phyloP scores from a whole-genome alignment of 768 basidiomycete genomes.

The Tremella fuciformis region DNA sequence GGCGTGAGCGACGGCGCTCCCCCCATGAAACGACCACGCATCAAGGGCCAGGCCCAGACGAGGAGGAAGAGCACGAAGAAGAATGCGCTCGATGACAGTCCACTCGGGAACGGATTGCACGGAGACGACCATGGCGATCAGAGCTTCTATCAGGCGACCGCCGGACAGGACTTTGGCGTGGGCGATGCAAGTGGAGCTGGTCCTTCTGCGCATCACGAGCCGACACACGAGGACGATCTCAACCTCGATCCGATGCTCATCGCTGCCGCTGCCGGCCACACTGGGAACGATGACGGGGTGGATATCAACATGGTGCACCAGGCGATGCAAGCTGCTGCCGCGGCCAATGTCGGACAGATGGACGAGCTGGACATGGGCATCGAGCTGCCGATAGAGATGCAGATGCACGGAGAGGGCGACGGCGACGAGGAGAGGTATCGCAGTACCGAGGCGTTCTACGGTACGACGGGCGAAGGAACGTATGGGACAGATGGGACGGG shows the following conservation, averaged over 20 bases:
- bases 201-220: neutral
- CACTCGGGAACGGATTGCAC: slow-evolving; percentile 5
- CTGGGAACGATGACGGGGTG: slow-evolving; percentile 9
- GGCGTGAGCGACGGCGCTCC: slow-evolving; percentile 32
- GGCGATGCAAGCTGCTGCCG: slow-evolving; percentile 40
- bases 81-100: slow-evolving; percentile 11
- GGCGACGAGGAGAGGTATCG: slow-evolving; percentile 19
- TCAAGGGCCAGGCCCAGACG: slow-evolving; percentile 14
- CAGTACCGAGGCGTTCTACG: slow-evolving; percentile 1
- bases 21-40: slow-evolving; percentile 15
- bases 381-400: slow-evolving; percentile 45
- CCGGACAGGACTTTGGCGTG: neutral
- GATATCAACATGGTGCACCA: slow-evolving; percentile 45
- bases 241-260: slow-evolving; percentile 14
- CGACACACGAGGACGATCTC: slow-evolving; percentile 6
- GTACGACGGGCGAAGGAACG: neutral
- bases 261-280: neutral
- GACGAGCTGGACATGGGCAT: slow-evolving; percentile 48
- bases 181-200: slow-evolving; percentile 4
- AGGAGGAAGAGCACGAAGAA: slow-evolving; percentile 21
- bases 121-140: slow-evolving; percentile 5
- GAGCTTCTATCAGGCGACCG: slow-evolving; percentile 13
- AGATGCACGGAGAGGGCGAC: slow-evolving; percentile 38
- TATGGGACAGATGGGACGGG: slow-evolving; percentile 2
- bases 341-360: slow-evolving; percentile 27